Evolutionary conservation across 805 yeast genomes (phyloP), one percentile per base, ranked within the genome.

Genomic region (Sugiyamaella boreocaroliniensis): DNA sequence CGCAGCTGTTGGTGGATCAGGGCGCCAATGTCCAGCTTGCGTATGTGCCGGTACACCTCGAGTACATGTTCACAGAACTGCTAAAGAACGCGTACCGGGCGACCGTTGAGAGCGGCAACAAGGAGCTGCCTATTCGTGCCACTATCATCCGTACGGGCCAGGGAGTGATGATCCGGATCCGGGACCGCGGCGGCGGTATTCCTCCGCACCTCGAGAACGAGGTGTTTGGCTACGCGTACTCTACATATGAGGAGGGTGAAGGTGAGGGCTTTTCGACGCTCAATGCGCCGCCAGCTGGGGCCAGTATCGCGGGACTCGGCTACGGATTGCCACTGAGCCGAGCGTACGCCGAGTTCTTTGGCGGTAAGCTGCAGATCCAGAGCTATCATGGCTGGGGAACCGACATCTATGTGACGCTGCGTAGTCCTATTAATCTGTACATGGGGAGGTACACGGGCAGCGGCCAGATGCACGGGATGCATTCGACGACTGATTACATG

Each of bases 131-230:
- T 9, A 68, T 82, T 1, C 57, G 71, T 11, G 73, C 76, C 0
- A 74, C 83, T 2, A 70, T 82, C 2, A 74, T 79, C 26, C 75
- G 73, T 49, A 66, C 72, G 6, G 70, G 71, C 44, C 63, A 62
- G 37, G 76, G 76, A n/a, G 71, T 89, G 53, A 88, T 86, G 55
- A 74, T 93, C 5, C 75, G 96, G 53, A 73, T 92, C 34, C 75
- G 95, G 43, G 99, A 92, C 70, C 77, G 79, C 53, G 99, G 97
- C 16, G 88, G 89, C 51, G 99, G 99, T 2, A 89, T 92, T 29
- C 76, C 82, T 4, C 84, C 89, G 1, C 77, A 74, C 4, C 73
- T 81, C 5, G 78, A 86, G 55, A 71, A 75, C 20, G 81, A 83
- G 51, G 80, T 92, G 56, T 90, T 89, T 69, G 89, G 86, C 61